These are phyloP conservation scores for Pistacia vera DNA, from an alignment of 345 rosid genomes.

Conservation along the genomic window DNA sequence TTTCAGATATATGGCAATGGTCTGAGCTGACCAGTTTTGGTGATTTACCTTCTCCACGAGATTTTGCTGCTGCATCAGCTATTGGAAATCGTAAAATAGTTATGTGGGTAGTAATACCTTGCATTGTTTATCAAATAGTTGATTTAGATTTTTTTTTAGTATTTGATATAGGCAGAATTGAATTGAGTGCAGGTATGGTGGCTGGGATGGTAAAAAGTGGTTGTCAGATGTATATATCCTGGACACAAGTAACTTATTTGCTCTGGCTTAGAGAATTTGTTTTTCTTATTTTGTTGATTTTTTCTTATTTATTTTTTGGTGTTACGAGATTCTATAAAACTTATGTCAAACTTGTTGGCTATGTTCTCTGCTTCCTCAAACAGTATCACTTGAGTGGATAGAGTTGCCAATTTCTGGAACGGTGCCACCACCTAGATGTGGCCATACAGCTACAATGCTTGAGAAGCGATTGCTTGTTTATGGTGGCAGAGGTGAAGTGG, in stretches of 20 bases:
- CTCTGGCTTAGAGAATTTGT: conserved; percentile 17
- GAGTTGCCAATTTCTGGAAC: conserved; percentile 84
- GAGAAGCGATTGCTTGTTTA: conserved; percentile 93
- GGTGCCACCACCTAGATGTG: conserved; percentile 94
- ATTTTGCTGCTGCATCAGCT: conserved; percentile 88
- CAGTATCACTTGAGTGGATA: conserved; percentile 97
- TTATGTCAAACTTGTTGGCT: neutral
- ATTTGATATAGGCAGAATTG: conserved; percentile 2
- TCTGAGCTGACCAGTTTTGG: conserved; percentile 92
- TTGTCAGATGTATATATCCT: conserved; percentile 90
- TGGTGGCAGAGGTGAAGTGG: conserved; percentile 87
- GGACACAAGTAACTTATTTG: conserved; percentile 77
- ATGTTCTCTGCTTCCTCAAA: conserved; percentile 22
- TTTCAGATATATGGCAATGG: conserved; percentile 99
- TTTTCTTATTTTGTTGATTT: conserved; percentile 9
- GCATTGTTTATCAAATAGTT: conserved; percentile 11
- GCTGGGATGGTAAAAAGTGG: conserved; percentile 99
- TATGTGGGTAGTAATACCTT: conserved; percentile 51
- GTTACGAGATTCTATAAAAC: conserved; percentile 5
- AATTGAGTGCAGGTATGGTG: conserved; percentile 77
- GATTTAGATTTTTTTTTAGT: neutral
- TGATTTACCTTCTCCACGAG: conserved; percentile 90
- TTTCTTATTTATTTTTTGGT: neutral
- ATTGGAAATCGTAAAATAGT: conserved; percentile 87
- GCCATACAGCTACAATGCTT: conserved; percentile 94